Conservation (phyloP, 768 basidiomycete genomes). For the Stropharia rugosoannulata region DNA sequence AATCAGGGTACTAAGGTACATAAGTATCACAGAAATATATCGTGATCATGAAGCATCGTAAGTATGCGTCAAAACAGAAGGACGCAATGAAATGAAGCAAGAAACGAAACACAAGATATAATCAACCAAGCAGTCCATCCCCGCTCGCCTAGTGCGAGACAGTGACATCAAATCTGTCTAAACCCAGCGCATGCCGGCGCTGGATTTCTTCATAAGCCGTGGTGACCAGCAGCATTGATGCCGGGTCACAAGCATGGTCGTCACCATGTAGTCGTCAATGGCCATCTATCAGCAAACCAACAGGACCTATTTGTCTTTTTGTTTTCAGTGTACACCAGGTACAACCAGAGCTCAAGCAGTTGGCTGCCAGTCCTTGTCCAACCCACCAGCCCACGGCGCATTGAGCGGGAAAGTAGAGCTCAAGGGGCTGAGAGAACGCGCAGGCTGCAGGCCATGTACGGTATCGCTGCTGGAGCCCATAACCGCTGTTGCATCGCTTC, state of each 20-base stretch:
- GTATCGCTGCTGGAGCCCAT: slow-evolving; percentile 17
- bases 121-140: background rate
- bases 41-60: slow-evolving; percentile 1
- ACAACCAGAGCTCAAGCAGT: slow-evolving; percentile 8
- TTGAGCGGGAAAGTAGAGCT: slow-evolving; percentile 24
- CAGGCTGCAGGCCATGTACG: slow-evolving; percentile 1
- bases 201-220: background rate
- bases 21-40: background rate
- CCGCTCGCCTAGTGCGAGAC: background rate
- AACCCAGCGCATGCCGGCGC: too few relatives aligned
- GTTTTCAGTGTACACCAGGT: too few relatives aligned
- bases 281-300: background rate
- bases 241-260: background rate
- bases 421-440: slow-evolving; percentile 23
- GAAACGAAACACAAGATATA: background rate
- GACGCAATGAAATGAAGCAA: background rate
- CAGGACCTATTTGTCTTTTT: too few relatives aligned
- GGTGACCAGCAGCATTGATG: too few relatives aligned
- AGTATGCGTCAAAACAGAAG: background rate
- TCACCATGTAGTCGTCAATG: background rate
- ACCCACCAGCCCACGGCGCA: slow-evolving; percentile 41
- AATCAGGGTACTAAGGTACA: too few relatives aligned
- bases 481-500: slow-evolving; percentile 18
- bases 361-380: slow-evolving; percentile 38
- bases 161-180: background rate